Evolutionary conservation across 257 asterid species (phyloP).

Genomic region (Nicotiana paniculata): DNA sequence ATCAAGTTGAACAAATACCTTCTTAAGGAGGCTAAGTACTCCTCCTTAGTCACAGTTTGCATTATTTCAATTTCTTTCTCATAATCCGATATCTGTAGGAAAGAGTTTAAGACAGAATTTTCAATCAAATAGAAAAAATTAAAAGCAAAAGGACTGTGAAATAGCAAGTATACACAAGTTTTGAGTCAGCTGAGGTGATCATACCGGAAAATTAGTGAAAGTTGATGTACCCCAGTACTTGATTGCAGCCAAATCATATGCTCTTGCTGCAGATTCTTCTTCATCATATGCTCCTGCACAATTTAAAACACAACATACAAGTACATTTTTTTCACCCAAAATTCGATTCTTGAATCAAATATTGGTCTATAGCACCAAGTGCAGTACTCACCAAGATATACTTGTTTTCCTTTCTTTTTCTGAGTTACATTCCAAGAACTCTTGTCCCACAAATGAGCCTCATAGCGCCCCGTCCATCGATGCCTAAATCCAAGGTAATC

Average conservation of each 20-base stretch:
- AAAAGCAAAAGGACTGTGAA: not conserved
- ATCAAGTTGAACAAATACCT: conserved; percentile 29
- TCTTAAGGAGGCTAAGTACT: conserved; percentile 68
- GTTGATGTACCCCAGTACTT: conserved; percentile 81
- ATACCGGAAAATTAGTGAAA: conserved; percentile 69
- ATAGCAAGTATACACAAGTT: not conserved
- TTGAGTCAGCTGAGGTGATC: not conserved
- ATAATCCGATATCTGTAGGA: conserved; percentile 46
- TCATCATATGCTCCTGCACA: conserved; percentile 69
- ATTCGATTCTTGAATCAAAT: not conserved
- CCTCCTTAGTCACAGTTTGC: conserved; percentile 59
- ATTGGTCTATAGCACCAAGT: not conserved
- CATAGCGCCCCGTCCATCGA: conserved; percentile 79
- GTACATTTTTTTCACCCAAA: not conserved
- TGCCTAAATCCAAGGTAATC: conserved; percentile 29
- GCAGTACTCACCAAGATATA: conserved; percentile 63
- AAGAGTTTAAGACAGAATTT: not conserved
- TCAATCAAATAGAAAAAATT: not conserved
- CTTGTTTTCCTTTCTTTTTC: conserved; percentile 86
- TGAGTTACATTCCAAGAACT: conserved; percentile 80
- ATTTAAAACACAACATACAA: not conserved
- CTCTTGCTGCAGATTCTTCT: conserved; percentile 90
- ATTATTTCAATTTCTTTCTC: conserved; percentile 52
- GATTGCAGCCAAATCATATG: conserved; percentile 80
- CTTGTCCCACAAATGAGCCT: conserved; percentile 90